These are phyloP conservation scores for Solanum phureja DNA, from an alignment of 257 asterid species.

Conservation along the genomic window DNA sequence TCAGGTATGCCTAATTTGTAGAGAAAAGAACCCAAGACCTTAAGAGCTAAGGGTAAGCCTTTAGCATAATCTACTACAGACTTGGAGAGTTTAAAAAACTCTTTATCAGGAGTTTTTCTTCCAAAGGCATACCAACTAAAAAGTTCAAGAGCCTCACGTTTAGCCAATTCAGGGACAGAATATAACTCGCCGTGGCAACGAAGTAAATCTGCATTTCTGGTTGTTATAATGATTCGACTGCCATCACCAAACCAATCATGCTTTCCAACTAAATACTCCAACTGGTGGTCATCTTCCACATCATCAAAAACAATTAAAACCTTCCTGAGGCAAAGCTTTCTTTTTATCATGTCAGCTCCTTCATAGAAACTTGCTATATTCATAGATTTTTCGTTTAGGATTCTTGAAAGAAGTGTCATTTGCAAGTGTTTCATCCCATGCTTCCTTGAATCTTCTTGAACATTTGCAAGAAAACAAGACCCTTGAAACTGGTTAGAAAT, in stretches of 20 bases:
- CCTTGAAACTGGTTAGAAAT: neutral
- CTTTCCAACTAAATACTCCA: neutral
- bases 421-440: neutral
- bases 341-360: neutral
- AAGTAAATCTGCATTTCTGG: neutral
- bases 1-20: neutral
- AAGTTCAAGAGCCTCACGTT: neutral
- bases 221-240: neutral
- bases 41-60: neutral
- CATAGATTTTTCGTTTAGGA: neutral
- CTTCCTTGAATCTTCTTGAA: neutral
- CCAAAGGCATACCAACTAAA: neutral
- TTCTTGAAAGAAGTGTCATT: neutral
- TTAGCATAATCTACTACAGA: neutral
- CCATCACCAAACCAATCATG: slow-evolving; percentile 1
- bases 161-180: neutral
- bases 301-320: neutral
- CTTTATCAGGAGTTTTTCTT: neutral
- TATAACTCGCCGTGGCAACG: neutral
- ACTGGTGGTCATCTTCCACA: neutral
- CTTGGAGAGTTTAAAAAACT: neutral
- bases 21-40: neutral
- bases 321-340: neutral
- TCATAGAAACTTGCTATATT: neutral
- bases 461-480: neutral